Base-by-base conservation (phyloP, 805 yeast species). In the Candida khao-thaluensis region DNA sequence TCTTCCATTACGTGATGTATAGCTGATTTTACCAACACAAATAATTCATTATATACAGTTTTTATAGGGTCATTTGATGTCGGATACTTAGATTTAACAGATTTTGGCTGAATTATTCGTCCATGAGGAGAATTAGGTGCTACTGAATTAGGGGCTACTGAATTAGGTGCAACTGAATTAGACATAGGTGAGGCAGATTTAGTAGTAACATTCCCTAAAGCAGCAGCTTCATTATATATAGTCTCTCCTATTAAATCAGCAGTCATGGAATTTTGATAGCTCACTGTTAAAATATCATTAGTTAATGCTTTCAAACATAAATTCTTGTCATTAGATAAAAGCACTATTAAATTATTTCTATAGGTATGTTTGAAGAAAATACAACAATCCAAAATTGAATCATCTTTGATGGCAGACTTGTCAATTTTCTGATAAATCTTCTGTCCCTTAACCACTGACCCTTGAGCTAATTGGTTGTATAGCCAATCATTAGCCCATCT, bases 351-450 rank as follows among this genome's bases (percentile, higher is more conserved):
- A 8, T 58, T 50, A 4, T 59, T 49, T 2, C 57, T 50, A 36
- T 56, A 47, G 10, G 60, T 58, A 9, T 64, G 59, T 43, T 74
- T 69, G 41, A 82, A 79, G 53, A 74, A 88, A 17, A 83, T 52
- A 50, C 95, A 84, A 56, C 96, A 88, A 57, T 90, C 96, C 29
- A 89, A 60, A 44, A 90, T 89, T 0, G 95, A 74, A 52, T 89
- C 95, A 59, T 90, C 97, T 42, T 85, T 81, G 0, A 38, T 38
- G 1, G 79, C 56, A 2, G 51, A 37, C 7, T 55, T 53, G 41
- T 81, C 78, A 1, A 82, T 32, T 17, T 65, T 59, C 54, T 89
- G 86, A 20, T 64, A 57, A 12, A 72, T 30, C 46, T 71, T 76
- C 56, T 90, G 96, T 0, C 86, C 95, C 33, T 72, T 61, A 0